Base-by-base conservation (phyloP, 768 basidiomycete genomes). In the Naganishia antarctica region DNA sequence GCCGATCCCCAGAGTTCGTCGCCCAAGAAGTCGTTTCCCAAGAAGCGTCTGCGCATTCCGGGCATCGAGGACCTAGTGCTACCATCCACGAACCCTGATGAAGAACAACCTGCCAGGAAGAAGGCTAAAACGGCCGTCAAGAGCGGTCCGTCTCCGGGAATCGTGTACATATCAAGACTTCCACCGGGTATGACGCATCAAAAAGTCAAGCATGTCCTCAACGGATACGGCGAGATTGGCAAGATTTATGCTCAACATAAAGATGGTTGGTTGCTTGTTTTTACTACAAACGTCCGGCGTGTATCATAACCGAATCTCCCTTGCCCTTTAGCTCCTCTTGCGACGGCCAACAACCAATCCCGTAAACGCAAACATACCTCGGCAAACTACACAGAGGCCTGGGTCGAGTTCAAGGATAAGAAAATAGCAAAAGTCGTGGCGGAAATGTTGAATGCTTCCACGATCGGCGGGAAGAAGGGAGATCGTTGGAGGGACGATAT, bases 351-450 rank as follows among this genome's bases (percentile, higher is more conserved):
- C 18, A 49, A 65, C 31, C 59, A 37, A 29, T 41, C 29, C 18
- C 28, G 34, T 11, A 93, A 92, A 77, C 81, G 86, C n/a, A 89
- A 90, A 40, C 90, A 93, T 80, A 88, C 89, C 76, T 89, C 89
- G 69, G 81, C 86, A 12, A 90, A 92, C 71, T 98, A 87, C 74
- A 88, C 88, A 0, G 96, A 99, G 76, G 96, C 96, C 32, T 99
- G 96, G 96, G 87, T 98, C 44, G 96, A 99, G 78, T 97, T 98
- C 80, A 86, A 87, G 69, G 89, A 97, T 79, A 98, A 98, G 78
- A 86, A 84, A 49, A 81, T 97, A 46, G 96, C 92, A 0, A 84
- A 92, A 21, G 86, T 85, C 41, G 87, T 93, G 9, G 94, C 94
- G 8, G 90, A 85, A 62, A 91, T 98, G 90, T 81, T 99, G 68